A percentile compares a stretch with the other conserved stretches of the same genome.
phyloP scores from a whole-genome alignment of 495 filamentous ascomycete species.

The Sordaria brevicollis region DNA sequence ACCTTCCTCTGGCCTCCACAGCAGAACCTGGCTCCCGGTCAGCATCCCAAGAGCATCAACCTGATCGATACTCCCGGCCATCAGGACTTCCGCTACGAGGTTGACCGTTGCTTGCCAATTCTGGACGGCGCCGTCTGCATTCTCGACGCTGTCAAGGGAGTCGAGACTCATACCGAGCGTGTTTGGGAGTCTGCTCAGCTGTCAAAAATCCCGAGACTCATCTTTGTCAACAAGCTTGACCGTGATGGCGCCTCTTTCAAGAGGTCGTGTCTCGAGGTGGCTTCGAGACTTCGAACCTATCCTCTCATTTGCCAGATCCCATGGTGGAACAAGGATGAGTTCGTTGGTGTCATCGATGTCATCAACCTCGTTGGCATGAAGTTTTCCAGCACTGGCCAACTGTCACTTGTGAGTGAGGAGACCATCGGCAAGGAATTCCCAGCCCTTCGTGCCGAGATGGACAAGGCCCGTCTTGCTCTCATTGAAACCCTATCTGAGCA shows the following conservation, averaged over 20 bases:
- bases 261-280: constrained; percentile 76
- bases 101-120: constrained; percentile 82
- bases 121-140: constrained; percentile 95
- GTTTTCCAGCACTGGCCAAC: constrained; percentile 42
- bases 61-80: constrained; percentile 97
- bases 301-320: constrained; percentile 92
- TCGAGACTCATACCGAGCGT: constrained; percentile 96
- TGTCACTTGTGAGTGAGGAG: constrained; percentile 43
- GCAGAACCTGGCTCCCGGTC: constrained; percentile 21
- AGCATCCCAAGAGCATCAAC: constrained; percentile 54
- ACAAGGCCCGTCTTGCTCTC: constrained; percentile 62
- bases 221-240: constrained; percentile 95
- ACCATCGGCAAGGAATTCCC: constrained; percentile 23
- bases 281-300: constrained; percentile 65
- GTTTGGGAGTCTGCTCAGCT: constrained; percentile 87
- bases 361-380: constrained; percentile 43
- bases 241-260: constrained; percentile 87
- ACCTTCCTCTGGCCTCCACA: constrained; percentile 72
- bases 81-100: constrained; percentile 97
- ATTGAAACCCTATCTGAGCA: constrained; percentile 78
- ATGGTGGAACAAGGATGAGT: constrained; percentile 73
- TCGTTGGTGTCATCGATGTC: constrained; percentile 77
- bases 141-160: constrained; percentile 90
- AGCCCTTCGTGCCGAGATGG: constrained; percentile 57
- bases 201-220: constrained; percentile 74